Percentiles rank a stretch among this genome's conserved stretches.
Conservation (phyloP, 179 eudicot genomes). For the Carnegiea gigantea region DNA sequence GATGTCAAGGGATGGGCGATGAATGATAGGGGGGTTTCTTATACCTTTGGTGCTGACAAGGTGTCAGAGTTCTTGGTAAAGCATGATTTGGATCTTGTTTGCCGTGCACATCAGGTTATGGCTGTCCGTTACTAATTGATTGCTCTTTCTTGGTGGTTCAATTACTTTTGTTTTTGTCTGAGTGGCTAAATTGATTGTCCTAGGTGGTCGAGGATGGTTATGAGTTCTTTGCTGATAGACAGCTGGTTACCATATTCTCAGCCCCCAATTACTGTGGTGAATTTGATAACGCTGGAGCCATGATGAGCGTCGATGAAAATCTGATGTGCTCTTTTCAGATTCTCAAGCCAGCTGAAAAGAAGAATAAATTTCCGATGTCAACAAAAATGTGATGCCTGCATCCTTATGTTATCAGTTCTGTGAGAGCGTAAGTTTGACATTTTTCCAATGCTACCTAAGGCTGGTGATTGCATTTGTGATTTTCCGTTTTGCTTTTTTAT, state of each 20-base stretch:
- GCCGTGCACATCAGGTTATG: conserved; percentile 95
- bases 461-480: neutral
- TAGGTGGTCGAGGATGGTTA: conserved; percentile 99
- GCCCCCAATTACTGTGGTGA: conserved; percentile 97
- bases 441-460: neutral
- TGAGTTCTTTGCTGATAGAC: conserved; percentile 95
- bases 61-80: conserved; percentile 75
- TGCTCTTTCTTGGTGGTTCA: neutral
- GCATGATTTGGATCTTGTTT: conserved; percentile 91
- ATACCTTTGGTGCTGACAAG: conserved; percentile 86
- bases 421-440: conserved; percentile 19
- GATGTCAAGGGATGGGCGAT: conserved; percentile 93
- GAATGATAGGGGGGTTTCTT: conserved; percentile 96
- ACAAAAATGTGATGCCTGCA: conserved; percentile 60
- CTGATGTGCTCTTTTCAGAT: conserved; percentile 92
- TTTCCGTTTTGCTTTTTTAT: neutral
- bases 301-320: conserved; percentile 90
- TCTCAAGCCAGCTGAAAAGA: conserved; percentile 90
- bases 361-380: conserved; percentile 68
- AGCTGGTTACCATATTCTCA: conserved; percentile 88
- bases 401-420: conserved; percentile 10
- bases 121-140: neutral
- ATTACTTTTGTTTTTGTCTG: conserved; percentile 17
- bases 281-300: conserved; percentile 94
- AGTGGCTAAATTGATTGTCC: conserved; percentile 14